These are phyloP conservation scores for Ceratocystis variospora DNA, from an alignment of 2,329 filamentous ascomycete genomes.

Conservation along the genomic window DNA sequence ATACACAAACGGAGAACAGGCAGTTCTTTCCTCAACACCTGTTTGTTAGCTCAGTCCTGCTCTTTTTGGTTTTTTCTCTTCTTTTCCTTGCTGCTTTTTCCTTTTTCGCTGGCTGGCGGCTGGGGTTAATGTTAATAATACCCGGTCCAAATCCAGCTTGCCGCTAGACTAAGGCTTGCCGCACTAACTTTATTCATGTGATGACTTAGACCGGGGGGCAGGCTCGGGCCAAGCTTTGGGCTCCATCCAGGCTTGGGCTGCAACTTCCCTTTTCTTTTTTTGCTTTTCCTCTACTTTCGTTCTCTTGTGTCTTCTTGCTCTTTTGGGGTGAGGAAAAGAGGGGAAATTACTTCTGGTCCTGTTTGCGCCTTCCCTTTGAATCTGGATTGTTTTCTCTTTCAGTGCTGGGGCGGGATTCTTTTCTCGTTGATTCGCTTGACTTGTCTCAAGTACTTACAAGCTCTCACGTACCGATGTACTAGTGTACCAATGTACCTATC, in stretches of 20 bases:
- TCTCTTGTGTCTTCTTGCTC: not conserved
- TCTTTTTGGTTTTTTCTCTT: no score
- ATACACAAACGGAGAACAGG: no score
- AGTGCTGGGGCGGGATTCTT: not conserved
- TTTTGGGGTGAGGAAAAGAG: not conserved
- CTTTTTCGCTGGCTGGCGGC: not conserved
- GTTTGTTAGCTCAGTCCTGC: no score
- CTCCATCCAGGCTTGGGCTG: not conserved
- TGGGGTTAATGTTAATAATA: no score
- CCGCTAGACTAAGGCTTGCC: not conserved
- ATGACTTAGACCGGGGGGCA: not conserved
- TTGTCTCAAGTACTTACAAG: not conserved
- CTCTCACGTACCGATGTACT: not conserved
- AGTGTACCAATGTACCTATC: not conserved
- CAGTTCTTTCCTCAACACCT: no score
- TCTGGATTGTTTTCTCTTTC: constrained; percentile 4
- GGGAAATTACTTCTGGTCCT: not conserved
- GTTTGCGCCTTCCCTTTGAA: not conserved
- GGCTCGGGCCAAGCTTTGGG: not conserved
- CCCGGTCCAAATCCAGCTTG: no score
- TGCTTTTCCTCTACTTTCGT: not conserved
- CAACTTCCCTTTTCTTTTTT: not conserved
- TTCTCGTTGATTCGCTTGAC: no score
- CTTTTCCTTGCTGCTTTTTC: no score
- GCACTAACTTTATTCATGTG: constrained; percentile 6